Evolutionary conservation across 164 flowering plant species (phyloP).

Genomic region (Aristolochia californica): DNA sequence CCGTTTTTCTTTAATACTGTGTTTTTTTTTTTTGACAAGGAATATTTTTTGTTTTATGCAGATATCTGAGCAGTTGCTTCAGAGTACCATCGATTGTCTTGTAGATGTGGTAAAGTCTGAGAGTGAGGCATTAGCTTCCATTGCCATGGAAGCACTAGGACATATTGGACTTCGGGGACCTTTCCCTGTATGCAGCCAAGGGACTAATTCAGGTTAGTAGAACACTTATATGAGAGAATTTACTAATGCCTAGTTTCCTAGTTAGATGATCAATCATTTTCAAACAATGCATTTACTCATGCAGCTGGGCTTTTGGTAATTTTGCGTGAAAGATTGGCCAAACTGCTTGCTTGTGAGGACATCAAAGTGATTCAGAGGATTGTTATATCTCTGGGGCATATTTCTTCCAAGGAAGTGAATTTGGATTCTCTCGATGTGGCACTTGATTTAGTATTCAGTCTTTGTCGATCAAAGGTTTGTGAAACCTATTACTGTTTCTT

Average conservation of each 20-base stretch:
- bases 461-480: constrained; percentile 79
- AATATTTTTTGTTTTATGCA: too few relatives aligned
- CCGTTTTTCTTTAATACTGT: not conserved
- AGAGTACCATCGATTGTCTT: constrained; percentile 42
- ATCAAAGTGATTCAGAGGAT: constrained; percentile 69
- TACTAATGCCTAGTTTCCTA: not conserved
- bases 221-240: not conserved
- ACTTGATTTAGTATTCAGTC: constrained; percentile 69
- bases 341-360: constrained; percentile 70
- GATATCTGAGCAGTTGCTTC: constrained; percentile 45
- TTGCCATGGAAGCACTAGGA: constrained; percentile 89
- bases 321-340: constrained; percentile 56
- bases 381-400: constrained; percentile 78
- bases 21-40: constrained; percentile 1
- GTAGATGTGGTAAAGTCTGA: constrained; percentile 59
- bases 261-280: not conserved
- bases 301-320: constrained; percentile 56
- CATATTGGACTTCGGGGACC: constrained; percentile 77
- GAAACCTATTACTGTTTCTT: not conserved
- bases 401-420: constrained; percentile 60
- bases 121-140: constrained; percentile 56
- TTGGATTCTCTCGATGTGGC: constrained; percentile 46
- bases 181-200: constrained; percentile 46
- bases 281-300: constrained; percentile 7
- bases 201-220: constrained; percentile 44